phyloP scores from a whole-genome alignment of 108 stramenopile genomes.

The Nannochloropsis granulata region DNA sequence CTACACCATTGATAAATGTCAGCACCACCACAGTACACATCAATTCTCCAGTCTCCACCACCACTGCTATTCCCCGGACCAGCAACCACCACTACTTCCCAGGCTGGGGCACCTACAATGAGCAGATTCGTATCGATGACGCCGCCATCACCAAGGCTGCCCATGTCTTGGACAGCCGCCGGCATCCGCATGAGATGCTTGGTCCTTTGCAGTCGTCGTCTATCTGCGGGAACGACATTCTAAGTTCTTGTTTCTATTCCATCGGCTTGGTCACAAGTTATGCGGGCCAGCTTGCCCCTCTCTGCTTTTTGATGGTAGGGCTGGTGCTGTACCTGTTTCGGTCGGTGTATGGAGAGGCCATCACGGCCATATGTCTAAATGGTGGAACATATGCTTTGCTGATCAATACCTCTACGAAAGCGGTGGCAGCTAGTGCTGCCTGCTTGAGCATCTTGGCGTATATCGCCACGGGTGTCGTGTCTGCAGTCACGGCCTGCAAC shows the following conservation, averaged over 20 bases:
- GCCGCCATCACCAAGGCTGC: neutral
- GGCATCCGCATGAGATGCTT: neutral
- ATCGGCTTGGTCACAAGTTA: constrained; percentile 23
- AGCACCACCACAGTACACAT: too few relatives aligned
- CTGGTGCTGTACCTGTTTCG: constrained; percentile 36
- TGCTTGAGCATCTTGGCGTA: constrained; percentile 41
- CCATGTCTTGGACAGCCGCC: neutral
- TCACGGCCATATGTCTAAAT: constrained; percentile 51
- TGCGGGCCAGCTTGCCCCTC: constrained; percentile 43
- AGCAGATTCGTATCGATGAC: neutral
- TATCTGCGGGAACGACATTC: constrained; percentile 42
- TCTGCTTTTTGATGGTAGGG: constrained; percentile 39
- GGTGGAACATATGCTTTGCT: constrained; percentile 58
- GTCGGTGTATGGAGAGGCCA: constrained; percentile 50
- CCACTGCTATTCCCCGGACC: too few relatives aligned
- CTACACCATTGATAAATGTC: too few relatives aligned
- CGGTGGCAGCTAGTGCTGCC: constrained; percentile 38
- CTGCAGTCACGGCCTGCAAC: constrained; percentile 21
- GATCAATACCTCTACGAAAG: constrained; percentile 43
- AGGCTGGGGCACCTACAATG: neutral
- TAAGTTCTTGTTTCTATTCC: constrained; percentile 34
- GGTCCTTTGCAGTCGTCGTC: constrained; percentile 33
- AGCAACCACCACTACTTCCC: neutral
- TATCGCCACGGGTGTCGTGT: constrained; percentile 42
- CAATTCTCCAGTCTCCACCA: too few relatives aligned